Evolutionary conservation across 345 rosid species (phyloP).

Genomic region (Brassica incana): DNA sequence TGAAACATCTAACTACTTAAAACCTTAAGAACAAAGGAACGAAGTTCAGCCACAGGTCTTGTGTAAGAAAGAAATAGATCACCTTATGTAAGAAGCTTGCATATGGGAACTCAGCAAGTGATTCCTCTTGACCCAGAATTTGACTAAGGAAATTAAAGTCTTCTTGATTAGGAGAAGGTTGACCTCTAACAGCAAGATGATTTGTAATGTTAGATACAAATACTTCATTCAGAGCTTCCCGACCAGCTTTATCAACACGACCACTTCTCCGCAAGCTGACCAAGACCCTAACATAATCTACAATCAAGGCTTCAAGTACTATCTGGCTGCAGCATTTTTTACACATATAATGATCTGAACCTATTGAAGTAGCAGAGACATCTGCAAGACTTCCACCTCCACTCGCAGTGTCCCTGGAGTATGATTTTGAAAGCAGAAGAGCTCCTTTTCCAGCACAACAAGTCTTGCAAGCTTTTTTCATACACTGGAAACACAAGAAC

Average conservation of each 20-base stretch:
- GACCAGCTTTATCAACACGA: slow-evolving; percentile 67
- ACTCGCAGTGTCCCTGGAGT: slow-evolving; percentile 57
- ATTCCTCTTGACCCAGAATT: slow-evolving; percentile 65
- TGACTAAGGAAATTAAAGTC: slow-evolving; percentile 43
- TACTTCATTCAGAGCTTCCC: slow-evolving; percentile 63
- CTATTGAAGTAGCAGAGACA: slow-evolving; percentile 48
- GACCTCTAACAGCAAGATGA: slow-evolving; percentile 44
- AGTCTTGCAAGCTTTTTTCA: slow-evolving; percentile 72
- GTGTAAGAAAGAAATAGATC: slow-evolving; percentile 22
- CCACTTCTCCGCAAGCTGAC: slow-evolving; percentile 71
- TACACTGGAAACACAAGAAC: slow-evolving; percentile 66
- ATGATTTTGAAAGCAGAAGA: slow-evolving; percentile 56
- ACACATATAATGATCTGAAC: slow-evolving; percentile 64
- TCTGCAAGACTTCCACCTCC: slow-evolving; percentile 69
- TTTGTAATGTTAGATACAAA: slow-evolving; percentile 50
- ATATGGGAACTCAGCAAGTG: slow-evolving; percentile 91
- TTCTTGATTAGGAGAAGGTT: slow-evolving; percentile 38
- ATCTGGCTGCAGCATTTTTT: slow-evolving; percentile 68
- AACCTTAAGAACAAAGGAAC: neutral
- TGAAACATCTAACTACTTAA: neutral
- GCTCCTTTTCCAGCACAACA: slow-evolving; percentile 97
- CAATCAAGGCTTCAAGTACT: slow-evolving; percentile 72
- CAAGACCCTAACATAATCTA: slow-evolving; percentile 87
- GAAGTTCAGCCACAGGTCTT: neutral
- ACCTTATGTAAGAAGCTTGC: slow-evolving; percentile 87